Evolutionary conservation across 768 basidiomycete species (phyloP).

Genomic region (Kondoa subrosea): DNA sequence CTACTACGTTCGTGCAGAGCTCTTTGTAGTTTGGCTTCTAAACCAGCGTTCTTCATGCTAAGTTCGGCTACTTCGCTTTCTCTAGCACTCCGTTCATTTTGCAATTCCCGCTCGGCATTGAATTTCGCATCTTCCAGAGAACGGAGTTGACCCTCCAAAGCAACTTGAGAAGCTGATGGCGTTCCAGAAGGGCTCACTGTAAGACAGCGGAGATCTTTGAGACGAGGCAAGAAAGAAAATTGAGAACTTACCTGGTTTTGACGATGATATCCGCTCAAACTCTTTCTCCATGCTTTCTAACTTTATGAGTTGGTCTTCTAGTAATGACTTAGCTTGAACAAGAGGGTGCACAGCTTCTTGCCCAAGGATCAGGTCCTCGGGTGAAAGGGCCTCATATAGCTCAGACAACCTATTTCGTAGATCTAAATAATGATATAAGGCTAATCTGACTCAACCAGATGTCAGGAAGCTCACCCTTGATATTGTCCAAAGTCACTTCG

Average conservation of each 20-base stretch:
- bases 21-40: conserved; percentile 39
- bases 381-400: conserved; percentile 20
- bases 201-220: too few species aligned
- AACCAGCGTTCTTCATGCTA: conserved; percentile 40
- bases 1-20: conserved; percentile 40
- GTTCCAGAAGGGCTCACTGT: too few species aligned
- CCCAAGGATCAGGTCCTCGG: conserved; percentile 13
- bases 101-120: conserved; percentile 35
- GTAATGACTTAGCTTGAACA: conserved; percentile 43
- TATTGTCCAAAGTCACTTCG: conserved; percentile 47
- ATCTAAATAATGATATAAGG: too few species aligned
- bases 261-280: conserved; percentile 44
- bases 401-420: conserved; percentile 26
- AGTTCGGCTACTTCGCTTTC: conserved; percentile 22
- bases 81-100: conserved; percentile 24
- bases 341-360: conserved; percentile 37
- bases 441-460: too few species aligned
- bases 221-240: too few species aligned
- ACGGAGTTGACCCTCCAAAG: conserved; percentile 55
- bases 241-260: neutral
- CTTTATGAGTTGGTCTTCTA: conserved; percentile 54
- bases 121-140: conserved; percentile 46
- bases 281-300: conserved; percentile 65
- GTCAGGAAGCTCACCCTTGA: conserved; percentile 45
- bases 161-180: too few species aligned